Evolutionary conservation across 2,329 filamentous ascomycete species (phyloP).

Genomic region (Malbranchea zuffiana): DNA sequence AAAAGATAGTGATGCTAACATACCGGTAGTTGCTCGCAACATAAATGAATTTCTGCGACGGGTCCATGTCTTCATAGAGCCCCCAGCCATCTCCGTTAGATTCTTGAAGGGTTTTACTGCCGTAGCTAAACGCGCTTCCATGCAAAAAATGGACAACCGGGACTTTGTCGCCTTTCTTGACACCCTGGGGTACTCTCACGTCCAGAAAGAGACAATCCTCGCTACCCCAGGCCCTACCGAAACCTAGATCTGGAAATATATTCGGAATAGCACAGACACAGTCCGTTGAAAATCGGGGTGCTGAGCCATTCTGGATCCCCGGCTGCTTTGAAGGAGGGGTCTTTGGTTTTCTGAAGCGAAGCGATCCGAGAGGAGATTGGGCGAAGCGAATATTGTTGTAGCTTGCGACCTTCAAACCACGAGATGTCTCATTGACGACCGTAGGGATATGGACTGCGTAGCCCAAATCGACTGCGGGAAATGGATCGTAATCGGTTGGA

Average conservation of each 20-base stretch:
- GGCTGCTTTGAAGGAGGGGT: constrained; percentile 7
- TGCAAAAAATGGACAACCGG: constrained; percentile 7
- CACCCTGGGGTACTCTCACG: constrained; percentile 5
- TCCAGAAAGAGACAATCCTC: constrained; percentile 9
- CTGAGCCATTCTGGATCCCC: constrained; percentile 8
- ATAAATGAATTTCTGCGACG: constrained; percentile 6
- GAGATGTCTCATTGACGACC: constrained; percentile 6
- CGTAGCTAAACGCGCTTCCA: constrained; percentile 5
- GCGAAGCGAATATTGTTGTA: constrained; percentile 16
- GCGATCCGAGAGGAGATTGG: constrained; percentile 8
- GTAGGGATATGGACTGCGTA: constrained; percentile 12
- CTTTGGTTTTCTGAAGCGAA: constrained; percentile 11
- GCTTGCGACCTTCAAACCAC: constrained; percentile 9
- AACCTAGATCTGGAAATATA: constrained; percentile 2
- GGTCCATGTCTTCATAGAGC: constrained; percentile 6
- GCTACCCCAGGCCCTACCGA: constrained; percentile 5
- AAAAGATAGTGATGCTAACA: too few species aligned
- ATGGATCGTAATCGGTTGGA: too few species aligned
- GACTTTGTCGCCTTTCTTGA: constrained; percentile 7
- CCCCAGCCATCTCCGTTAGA: constrained; percentile 3
- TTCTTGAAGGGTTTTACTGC: constrained; percentile 2
- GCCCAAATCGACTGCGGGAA: constrained; percentile 12
- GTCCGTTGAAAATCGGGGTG: constrained; percentile 4
- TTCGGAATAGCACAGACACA: constrained; percentile 11
- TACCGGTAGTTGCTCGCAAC: constrained; percentile 9